Percentiles rank a stretch among this genome's conserved stretches.
phyloP scores from a whole-genome alignment of 192 early-diverging fungal species.

The Coemansia aciculifera region DNA sequence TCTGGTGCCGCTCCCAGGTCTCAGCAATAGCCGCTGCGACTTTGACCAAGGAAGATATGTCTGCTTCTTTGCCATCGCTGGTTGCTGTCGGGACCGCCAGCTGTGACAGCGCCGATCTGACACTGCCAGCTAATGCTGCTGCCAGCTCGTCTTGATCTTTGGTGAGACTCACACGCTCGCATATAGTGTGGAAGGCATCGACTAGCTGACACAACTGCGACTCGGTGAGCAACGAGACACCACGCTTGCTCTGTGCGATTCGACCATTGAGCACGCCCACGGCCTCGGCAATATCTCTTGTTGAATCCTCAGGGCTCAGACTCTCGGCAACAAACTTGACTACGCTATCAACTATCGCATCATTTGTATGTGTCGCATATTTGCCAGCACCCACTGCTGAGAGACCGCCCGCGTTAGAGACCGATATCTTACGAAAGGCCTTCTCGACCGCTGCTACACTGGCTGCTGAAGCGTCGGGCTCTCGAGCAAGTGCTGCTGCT shows the following conservation, averaged over 20 bases:
- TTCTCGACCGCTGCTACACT: constrained; percentile 36
- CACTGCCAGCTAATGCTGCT: constrained; percentile 7
- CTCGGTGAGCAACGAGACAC: neutral
- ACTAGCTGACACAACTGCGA: constrained; percentile 11
- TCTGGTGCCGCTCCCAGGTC: constrained; percentile 15
- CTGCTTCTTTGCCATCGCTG: neutral
- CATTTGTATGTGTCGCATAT: neutral
- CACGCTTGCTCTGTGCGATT: neutral
- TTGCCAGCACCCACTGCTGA: neutral
- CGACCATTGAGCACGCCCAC: neutral
- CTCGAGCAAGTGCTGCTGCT: constrained; percentile 35
- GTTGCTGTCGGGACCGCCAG: neutral
- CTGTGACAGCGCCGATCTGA: neutral
- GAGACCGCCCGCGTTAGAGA: neutral
- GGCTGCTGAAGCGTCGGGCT: constrained; percentile 12
- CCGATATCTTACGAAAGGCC: constrained; percentile 24
- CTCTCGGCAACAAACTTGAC: neutral
- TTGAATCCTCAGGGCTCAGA: neutral
- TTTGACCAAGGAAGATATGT: neutral
- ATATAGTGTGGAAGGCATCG: constrained; percentile 23
- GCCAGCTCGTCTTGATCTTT: neutral
- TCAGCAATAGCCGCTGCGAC: neutral
- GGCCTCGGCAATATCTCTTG: neutral
- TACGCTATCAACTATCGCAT: neutral
- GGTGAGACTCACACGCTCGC: neutral